A percentile compares a stretch with the other conserved stretches of the same genome.
Conservation (phyloP, 2,329 filamentous ascomycete genomes). For the Cyclaneusma minus region DNA sequence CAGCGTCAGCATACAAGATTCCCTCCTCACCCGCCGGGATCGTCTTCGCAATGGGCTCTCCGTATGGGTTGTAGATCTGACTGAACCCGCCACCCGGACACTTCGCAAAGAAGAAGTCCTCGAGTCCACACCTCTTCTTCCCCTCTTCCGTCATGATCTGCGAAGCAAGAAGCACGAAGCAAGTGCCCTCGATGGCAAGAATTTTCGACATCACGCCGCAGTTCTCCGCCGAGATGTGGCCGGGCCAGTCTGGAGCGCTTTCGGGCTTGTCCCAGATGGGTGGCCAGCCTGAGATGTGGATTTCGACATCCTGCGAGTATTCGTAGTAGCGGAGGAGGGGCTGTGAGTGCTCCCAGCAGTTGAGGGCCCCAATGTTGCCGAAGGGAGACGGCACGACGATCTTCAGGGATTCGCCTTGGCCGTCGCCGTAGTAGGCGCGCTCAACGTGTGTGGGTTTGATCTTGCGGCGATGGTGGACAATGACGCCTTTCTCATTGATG, state of each 20-base stretch:
- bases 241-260: constrained; percentile 8
- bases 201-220: constrained; percentile 10
- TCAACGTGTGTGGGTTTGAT: constrained; percentile 35
- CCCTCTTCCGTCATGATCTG: constrained; percentile 12
- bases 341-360: constrained; percentile 5
- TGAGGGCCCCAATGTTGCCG: constrained; percentile 5
- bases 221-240: constrained; percentile 9
- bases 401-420: constrained; percentile 2
- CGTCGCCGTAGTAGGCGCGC: constrained; percentile 11
- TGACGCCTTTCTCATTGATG: constrained; percentile 19
- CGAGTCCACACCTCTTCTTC: constrained; percentile 4
- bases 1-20: constrained; percentile 22
- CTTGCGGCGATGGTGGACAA: constrained; percentile 31
- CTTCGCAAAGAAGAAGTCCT: constrained; percentile 6
- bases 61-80: constrained; percentile 18
- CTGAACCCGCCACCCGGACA: constrained; percentile 13
- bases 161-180: constrained; percentile 12
- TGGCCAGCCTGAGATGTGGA: constrained; percentile 16
- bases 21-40: constrained; percentile 16
- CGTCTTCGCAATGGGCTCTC: constrained; percentile 14
- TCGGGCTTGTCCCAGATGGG: constrained; percentile 5
- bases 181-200: constrained; percentile 13
- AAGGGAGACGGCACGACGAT: constrained; percentile 2
- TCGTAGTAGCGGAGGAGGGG: constrained; percentile 11
- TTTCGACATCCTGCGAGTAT: constrained; percentile 11